Evolutionary conservation across 1,284 basidiomycete genomes (phyloP), one percentile per base, ranked within the genome.

Genomic region (Melampsora americana): DNA sequence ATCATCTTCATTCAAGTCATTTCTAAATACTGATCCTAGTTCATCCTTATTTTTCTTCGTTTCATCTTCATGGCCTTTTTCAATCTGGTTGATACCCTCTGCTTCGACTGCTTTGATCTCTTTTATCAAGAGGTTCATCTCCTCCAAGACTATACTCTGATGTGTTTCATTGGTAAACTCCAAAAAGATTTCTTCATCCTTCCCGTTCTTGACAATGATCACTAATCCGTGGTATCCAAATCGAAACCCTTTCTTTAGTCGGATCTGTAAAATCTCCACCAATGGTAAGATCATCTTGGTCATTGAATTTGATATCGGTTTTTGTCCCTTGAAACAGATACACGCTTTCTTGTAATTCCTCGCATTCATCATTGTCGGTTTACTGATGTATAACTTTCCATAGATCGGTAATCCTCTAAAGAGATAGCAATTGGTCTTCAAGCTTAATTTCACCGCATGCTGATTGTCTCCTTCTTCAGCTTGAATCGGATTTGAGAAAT

Each of bases 181-280:
- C 79, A 98, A 90, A 85, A 98, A 99, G 1, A 99, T 86, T 82
- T 99, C 95, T 84, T 98, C 95, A 82, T 97, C 92, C n/a, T 56
- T 56, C 0, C 95, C 95, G 80, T 42, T 42, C 42, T 42, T 92
- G 79, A 99, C 89, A 70, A 96, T 90, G 77, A 98, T 86, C 39
- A 92, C 89, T 26, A 98, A 87, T 7, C 93, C 95, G 79, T 91
- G 88, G 80, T 93, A 92, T 1, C 90, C 92, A 81, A 94, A 92
- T 16, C 91, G 88, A 80, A 92, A 92, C 0, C 93, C 92, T 81
- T 90, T 92, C 20, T 92, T 90, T 80, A 88, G 90, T 82, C 96
- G 91, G 9, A 89, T 87, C 12, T 91, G 88, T 46, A 96, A 85
- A 64, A 98, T 87, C 82, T 98, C 95, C 68, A 88, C 87, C 72